These are phyloP conservation scores for Tolypocladium capitatum DNA, from an alignment of 2,329 filamentous ascomycete genomes.

Conservation along the genomic window DNA sequence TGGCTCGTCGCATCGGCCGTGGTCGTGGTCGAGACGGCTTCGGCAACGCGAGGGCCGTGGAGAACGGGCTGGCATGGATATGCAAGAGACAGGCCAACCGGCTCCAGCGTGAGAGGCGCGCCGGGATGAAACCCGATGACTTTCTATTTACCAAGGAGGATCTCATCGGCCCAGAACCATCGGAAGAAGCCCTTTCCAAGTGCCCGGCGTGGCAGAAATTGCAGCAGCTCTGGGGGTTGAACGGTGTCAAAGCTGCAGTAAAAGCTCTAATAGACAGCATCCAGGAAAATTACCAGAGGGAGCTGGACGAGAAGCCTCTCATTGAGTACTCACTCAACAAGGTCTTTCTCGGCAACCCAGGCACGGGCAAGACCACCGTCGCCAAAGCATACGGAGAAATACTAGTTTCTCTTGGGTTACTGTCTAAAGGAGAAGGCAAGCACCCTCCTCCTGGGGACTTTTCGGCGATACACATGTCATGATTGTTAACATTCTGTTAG, in stretches of 20 bases:
- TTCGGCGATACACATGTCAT: too few relatives aligned
- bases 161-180: conserved; percentile 56
- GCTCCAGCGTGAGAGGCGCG: conserved; percentile 31
- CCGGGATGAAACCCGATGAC: conserved; percentile 35
- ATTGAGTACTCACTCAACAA: conserved; percentile 52
- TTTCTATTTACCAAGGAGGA: conserved; percentile 51
- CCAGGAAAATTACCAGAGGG: conserved; percentile 46
- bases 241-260: conserved; percentile 48
- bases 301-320: conserved; percentile 45
- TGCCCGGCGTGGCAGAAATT: conserved; percentile 46
- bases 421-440: conserved; percentile 48
- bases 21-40: conserved; percentile 54
- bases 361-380: conserved; percentile 65
- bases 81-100: conserved; percentile 44
- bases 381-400: conserved; percentile 14
- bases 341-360: conserved; percentile 58
- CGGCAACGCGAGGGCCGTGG: conserved; percentile 57
- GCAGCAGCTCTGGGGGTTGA: conserved; percentile 43
- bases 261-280: conserved; percentile 37
- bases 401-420: conserved; percentile 33
- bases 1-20: conserved; percentile 45
- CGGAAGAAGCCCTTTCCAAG: conserved; percentile 29
- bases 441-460: too few relatives aligned
- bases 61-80: conserved; percentile 46
- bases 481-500: conserved; percentile 11